Evolutionary conservation across 257 asterid genomes (phyloP), one percentile per base, ranked within the genome.

Genomic region (Fraxinus quadrangulata): DNA sequence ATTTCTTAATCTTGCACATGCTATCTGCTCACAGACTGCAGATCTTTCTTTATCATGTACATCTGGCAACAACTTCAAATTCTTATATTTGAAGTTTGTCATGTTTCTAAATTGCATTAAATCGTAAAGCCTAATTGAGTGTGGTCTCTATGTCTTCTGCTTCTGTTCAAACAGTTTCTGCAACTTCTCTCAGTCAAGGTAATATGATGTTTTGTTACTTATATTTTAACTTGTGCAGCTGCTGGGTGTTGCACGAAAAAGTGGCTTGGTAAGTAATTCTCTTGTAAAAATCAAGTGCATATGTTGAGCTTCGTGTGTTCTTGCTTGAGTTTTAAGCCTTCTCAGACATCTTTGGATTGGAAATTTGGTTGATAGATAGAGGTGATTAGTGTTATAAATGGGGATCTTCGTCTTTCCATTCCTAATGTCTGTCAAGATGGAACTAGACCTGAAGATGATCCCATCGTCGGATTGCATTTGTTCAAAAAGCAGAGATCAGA

Each of bases 171-270:
- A 37, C 33, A 63, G n/a, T 37, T 61, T 47, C 65, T 16, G 61
- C 31, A 6, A 59, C 59, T 67, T 72, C 40, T 74, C 34, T 12
- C 16, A 2, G 26, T 42, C 49, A 42, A 42, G 11, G 51, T 78
- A 51, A 31, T 73, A 72, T 81, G 76, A 85, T 82, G 21, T 67
- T 14, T 80, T 73, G 76, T 72, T 67, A 21, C 63, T 80, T 72
- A 72, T 74, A 10, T 80, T 83, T 21, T 83, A 30, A 67, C 61
- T 74, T 11, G 65, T 87, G 86, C 94, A 92, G 97, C 84, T 94
- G 84, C 81, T 94, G 28, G 88, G 90, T 65, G 85, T 94, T 84
- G 98, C 96, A 67, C 84, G 97, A 82, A 94, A 89, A 84, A 83
- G 85, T 78, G 97, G 97, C 73, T 83, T 83, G 73, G 98, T 94